Evolutionary conservation across 2,329 filamentous ascomycete genomes (phyloP).

Genomic region (Verticillium klebahnii): DNA sequence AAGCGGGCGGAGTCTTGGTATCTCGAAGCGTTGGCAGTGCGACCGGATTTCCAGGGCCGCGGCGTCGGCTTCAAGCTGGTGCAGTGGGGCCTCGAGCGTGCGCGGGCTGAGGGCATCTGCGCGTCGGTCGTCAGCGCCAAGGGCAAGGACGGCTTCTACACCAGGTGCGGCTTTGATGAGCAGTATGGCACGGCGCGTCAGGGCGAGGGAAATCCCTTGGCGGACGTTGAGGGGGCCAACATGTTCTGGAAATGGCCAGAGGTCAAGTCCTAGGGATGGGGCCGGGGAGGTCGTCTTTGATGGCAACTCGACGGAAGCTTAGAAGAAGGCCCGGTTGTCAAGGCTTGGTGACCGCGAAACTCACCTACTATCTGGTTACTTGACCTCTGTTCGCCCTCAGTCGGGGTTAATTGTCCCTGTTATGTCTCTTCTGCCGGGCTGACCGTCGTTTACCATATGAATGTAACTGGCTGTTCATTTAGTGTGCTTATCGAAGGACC

Average conservation of each 20-base stretch:
- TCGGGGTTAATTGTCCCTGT: too few relatives aligned
- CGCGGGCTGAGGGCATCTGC: slow-evolving; percentile 28
- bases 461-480: too few relatives aligned
- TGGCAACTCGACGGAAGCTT: too few relatives aligned
- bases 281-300: too few relatives aligned
- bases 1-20: slow-evolving; percentile 29
- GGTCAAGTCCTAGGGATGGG: background rate
- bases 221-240: background rate
- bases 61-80: slow-evolving; percentile 32
- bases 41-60: slow-evolving; percentile 31
- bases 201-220: slow-evolving; percentile 1
- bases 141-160: slow-evolving; percentile 35
- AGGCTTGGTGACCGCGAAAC: too few relatives aligned
- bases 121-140: slow-evolving; percentile 32
- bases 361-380: too few relatives aligned
- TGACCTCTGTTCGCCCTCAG: too few relatives aligned
- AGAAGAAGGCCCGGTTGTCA: too few relatives aligned
- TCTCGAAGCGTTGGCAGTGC: slow-evolving; percentile 29
- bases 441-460: too few relatives aligned
- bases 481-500: too few relatives aligned
- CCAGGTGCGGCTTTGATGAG: slow-evolving; percentile 1
- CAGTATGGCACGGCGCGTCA: background rate
- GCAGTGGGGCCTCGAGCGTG: slow-evolving; percentile 32
- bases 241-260: slow-evolving; percentile 1
- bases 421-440: too few relatives aligned